Conservation (phyloP, 176 grass and related monocot species). For the Tillandsia leiboldiana region DNA sequence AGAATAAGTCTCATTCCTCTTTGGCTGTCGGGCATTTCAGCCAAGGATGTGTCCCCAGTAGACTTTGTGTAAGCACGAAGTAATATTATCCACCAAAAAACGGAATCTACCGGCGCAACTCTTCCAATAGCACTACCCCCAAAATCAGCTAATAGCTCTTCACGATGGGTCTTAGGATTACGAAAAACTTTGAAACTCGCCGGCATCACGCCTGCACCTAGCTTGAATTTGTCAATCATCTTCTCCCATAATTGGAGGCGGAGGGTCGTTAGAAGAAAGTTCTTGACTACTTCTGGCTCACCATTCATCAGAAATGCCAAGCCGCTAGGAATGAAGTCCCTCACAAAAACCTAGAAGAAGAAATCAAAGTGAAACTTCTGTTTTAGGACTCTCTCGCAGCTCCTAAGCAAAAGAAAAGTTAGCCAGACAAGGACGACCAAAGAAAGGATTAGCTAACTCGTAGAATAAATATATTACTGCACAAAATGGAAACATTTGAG, state of each 20-base stretch:
- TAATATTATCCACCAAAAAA: slow-evolving; percentile 93
- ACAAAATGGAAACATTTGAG: too few relatives aligned
- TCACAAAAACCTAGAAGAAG: slow-evolving; percentile 73
- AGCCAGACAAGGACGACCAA: too few relatives aligned
- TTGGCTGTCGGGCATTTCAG: slow-evolving; percentile 52
- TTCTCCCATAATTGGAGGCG: slow-evolving; percentile 71
- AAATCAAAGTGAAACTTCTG: slow-evolving; percentile 8
- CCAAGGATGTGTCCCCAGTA: slow-evolving; percentile 58
- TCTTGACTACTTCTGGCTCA: slow-evolving; percentile 66
- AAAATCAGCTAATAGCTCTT: slow-evolving; percentile 81
- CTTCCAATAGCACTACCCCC: slow-evolving; percentile 86
- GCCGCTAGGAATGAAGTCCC: slow-evolving; percentile 85
- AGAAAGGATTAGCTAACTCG: neutral
- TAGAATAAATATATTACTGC: neutral
- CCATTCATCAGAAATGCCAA: slow-evolving; percentile 69
- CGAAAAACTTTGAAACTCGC: slow-evolving; percentile 72
- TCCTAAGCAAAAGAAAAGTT: slow-evolving; percentile 9
- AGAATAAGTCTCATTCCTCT: slow-evolving; percentile 75
- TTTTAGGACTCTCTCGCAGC: slow-evolving; percentile 12
- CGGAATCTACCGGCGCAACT: slow-evolving; percentile 90
- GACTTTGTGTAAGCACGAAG: slow-evolving; percentile 68
- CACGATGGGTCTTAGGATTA: slow-evolving; percentile 29
- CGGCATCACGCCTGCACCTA: slow-evolving; percentile 84
- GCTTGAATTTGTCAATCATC: slow-evolving; percentile 64
- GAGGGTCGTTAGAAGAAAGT: slow-evolving; percentile 71